Evolutionary conservation across 192 early-diverging fungal species (phyloP), one percentile per base, ranked within the genome.

Genomic region (Chytriomyces sp.): DNA sequence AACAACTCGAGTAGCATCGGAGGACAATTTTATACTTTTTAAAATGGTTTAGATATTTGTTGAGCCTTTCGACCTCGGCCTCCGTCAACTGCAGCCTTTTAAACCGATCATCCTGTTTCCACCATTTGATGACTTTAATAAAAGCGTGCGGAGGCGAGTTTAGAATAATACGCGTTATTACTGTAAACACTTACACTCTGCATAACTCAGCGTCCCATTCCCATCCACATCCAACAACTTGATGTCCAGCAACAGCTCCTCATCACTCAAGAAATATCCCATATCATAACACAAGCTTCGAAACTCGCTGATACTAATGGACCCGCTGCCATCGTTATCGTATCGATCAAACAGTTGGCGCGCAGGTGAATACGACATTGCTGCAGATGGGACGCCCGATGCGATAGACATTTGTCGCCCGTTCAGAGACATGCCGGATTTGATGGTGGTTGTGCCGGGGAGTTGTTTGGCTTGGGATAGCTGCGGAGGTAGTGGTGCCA

Each of bases 51-150:
- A 70, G 59, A 47, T 75, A 75, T 64, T 78, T 64, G 20, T 72
- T 62, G 48, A 82, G 62, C 13, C 62, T 23, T 10, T 50, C 77
- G 50, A 76, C 47, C 20, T 82, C 81, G 11, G 18, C 13, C 9
- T 72, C 67, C 10, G 70, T 77, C 7, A 77, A 69, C 44, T 82
- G 78, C 24, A 82, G 61, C 24, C 62, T 18, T 43, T 8, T 49
- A 45, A 82, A 82, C 45, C 82, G 78, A 50, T 82, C 59, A 45
- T 80, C 78, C 10, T 73, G 11, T 45, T 73, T 75, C 82, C 82
- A 82, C 82, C 82, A 82, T 26, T 80, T 79, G 0, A 82, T 82
- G 53, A 82, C 81, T 82, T 45, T 71, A 5, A 53, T 50, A 70
- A 50, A 18, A n/a, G 62, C 43, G 63, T 48, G 6, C 50, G 57